Conservation (phyloP, 1,284 basidiomycete species). For the Sanghuangporus baumii region DNA sequence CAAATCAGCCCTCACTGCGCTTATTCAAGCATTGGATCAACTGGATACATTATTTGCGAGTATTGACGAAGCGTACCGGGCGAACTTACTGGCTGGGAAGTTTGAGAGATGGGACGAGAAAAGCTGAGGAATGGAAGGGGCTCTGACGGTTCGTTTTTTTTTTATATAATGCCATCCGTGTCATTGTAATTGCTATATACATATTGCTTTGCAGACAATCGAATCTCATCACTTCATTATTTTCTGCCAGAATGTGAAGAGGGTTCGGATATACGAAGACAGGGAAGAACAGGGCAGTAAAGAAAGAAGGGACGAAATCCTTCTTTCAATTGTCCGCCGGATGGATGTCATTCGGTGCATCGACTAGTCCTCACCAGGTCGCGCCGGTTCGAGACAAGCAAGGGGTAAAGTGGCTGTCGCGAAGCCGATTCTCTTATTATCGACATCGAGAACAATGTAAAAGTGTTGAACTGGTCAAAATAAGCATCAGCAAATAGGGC, state of each 20-base stretch:
- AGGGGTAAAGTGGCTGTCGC: neutral
- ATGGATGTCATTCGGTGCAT: neutral
- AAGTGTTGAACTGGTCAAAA: constrained; percentile 20
- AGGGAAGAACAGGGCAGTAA: neutral
- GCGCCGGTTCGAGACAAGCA: neutral
- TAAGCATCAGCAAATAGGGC: neutral
- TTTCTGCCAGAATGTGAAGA: neutral
- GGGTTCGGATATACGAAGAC: neutral
- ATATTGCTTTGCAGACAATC: neutral
- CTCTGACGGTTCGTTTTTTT: neutral
- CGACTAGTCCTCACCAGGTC: neutral
- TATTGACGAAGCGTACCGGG: constrained; percentile 60
- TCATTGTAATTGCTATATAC: too few relatives aligned
- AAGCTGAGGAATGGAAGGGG: constrained; percentile 32
- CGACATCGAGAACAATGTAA: constrained; percentile 19
- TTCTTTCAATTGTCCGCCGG: neutral
- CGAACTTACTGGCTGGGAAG: constrained; percentile 46
- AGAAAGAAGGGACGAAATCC: neutral
- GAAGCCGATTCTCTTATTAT: constrained; percentile 19
- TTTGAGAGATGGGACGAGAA: constrained; percentile 67
- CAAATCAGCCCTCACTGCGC: constrained; percentile 72
- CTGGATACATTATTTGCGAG: constrained; percentile 70
- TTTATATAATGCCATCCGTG: neutral
- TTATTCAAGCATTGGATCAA: constrained; percentile 68
- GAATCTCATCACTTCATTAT: neutral